Evolutionary conservation across 73 alveolate genomes (phyloP).

Genomic region (Paramecium bursaria): DNA sequence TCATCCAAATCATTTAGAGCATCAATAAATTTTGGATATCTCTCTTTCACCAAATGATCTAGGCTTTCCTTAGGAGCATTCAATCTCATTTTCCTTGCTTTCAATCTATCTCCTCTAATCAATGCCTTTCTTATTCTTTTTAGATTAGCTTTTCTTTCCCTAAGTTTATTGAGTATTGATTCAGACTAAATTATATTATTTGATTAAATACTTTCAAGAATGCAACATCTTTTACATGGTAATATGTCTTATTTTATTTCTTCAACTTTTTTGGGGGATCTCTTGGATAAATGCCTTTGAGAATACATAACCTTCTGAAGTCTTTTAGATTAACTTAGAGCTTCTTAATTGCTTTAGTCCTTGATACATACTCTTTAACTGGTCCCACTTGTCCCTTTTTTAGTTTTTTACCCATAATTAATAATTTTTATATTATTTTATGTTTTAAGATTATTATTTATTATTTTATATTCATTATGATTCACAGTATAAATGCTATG

Average conservation of each 20-base stretch:
- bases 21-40: conserved; percentile 99
- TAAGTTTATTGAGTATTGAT: conserved; percentile 82
- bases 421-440: too few species aligned
- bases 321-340: conserved; percentile 87
- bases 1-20: conserved; percentile 99
- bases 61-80: conserved; percentile 92
- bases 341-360: conserved; percentile 94
- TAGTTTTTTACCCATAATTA: conserved; percentile 87
- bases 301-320: conserved; percentile 95
- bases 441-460: too few species aligned
- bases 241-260: conserved; percentile 97
- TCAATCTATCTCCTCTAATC: conserved; percentile 75
- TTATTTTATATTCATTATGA: too few species aligned
- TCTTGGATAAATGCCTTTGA: conserved; percentile 98
- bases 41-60: conserved; percentile 95
- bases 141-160: conserved; percentile 83
- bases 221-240: conserved; percentile 94
- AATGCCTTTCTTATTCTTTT: conserved; percentile 81
- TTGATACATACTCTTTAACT: conserved; percentile 83
- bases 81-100: conserved; percentile 76
- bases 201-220: conserved; percentile 88
- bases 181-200: conserved; percentile 73
- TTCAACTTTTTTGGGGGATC: conserved; percentile 98
- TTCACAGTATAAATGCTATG: too few species aligned
- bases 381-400: conserved; percentile 86